Conservation (phyloP, 352 stramenopile genomes). For the Blastocystis sp. region DNA sequence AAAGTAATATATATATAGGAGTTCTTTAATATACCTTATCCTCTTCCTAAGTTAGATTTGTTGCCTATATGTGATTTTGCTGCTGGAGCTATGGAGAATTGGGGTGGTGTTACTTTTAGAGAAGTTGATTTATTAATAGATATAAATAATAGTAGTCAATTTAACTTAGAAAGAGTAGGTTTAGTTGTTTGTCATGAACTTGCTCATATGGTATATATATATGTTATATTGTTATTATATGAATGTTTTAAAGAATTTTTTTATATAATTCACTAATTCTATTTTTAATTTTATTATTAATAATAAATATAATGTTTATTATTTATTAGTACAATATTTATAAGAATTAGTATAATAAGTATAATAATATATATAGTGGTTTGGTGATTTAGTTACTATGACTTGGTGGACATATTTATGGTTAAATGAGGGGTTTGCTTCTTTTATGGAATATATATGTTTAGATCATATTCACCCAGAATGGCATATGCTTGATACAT, state of each 20-base stretch:
- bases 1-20: no score
- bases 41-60: constrained; percentile 90
- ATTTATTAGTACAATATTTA: constrained; percentile 32
- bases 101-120: constrained; percentile 78
- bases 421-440: constrained; percentile 92
- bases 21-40: constrained; percentile 70
- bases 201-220: constrained; percentile 67
- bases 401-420: constrained; percentile 77
- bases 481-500: constrained; percentile 80
- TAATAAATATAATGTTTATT: neutral
- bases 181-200: constrained; percentile 86
- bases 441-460: constrained; percentile 80
- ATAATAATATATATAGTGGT: constrained; percentile 48
- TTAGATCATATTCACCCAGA: constrained; percentile 70
- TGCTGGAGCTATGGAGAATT: constrained; percentile 81
- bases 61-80: constrained; percentile 81
- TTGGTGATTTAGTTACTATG: constrained; percentile 95
- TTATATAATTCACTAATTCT: neutral
- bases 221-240: constrained; percentile 43
- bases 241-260: constrained; percentile 11
- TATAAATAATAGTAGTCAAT: constrained; percentile 48
- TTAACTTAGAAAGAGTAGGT: constrained; percentile 63
- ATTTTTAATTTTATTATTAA: neutral
- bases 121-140: constrained; percentile 69
- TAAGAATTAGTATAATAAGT: neutral